phyloP scores from a whole-genome alignment of 192 early-diverging fungal genomes.

The Mortierella antarctica region DNA sequence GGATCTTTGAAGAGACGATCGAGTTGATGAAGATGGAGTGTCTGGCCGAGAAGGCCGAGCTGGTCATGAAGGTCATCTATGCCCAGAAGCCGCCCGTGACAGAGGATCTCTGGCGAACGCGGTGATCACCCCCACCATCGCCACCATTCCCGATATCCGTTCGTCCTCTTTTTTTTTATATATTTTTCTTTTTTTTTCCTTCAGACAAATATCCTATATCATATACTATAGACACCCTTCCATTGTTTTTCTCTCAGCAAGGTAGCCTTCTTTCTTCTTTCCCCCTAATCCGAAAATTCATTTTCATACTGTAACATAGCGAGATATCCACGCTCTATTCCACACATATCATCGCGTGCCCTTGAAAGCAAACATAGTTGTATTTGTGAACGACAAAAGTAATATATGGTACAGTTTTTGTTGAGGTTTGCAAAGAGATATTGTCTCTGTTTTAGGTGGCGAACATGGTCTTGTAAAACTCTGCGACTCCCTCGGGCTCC shows the following conservation, averaged over 20 bases:
- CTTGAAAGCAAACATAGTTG: neutral
- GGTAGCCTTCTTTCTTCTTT: neutral
- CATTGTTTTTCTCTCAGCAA: too few species aligned
- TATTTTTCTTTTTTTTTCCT: neutral
- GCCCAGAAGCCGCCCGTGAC: slow-evolving; percentile 50
- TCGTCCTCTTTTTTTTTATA: neutral
- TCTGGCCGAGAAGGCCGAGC: slow-evolving; percentile 26
- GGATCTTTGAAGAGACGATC: slow-evolving; percentile 47
- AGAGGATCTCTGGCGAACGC: slow-evolving; percentile 41
- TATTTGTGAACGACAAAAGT: neutral
- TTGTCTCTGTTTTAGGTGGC: too few species aligned
- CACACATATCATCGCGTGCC: too few species aligned
- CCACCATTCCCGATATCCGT: too few species aligned
- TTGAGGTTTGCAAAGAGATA: neutral
- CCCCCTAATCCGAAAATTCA: too few species aligned
- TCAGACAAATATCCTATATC: neutral
- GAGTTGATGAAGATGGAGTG: slow-evolving; percentile 44
- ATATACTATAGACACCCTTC: neutral
- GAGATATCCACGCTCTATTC: too few species aligned
- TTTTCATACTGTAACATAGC: neutral
- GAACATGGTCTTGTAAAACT: slow-evolving; percentile 46
- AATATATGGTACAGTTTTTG: too few species aligned
- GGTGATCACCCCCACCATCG: neutral
- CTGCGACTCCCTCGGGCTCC: slow-evolving; percentile 29
- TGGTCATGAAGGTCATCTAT: slow-evolving; percentile 49